Evolutionary conservation across 2,329 filamentous ascomycete species (phyloP), one percentile per base, ranked within the genome.

Genomic region (Ophiocordyceps camponoti-floridani): DNA sequence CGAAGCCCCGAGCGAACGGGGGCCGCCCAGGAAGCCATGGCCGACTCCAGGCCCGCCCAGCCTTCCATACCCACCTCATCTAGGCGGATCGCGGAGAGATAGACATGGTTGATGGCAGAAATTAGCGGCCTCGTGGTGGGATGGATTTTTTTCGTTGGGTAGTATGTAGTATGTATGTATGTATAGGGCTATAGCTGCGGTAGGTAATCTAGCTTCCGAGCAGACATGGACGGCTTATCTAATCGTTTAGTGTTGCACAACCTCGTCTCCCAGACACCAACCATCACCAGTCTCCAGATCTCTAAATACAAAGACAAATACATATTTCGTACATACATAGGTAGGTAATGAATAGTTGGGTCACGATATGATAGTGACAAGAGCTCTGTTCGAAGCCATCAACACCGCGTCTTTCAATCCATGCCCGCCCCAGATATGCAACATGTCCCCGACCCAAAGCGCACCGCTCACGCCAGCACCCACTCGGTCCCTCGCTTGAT

Each of bases 401-500:
- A 23, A 23, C 23, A 23, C 23, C 23, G 3, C 5, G 23, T 23
- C 23, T 23, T 23, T 5, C 23, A 23, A 23, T 16, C 16, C 35
- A 37, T 37, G 14, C 14, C n/a, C 14, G 7, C 35, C 35, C 35
- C n/a, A 37, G 5, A 37, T 37, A 37, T 37, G 35, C 35, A 37
- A 37, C 35, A 37, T 37, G 35, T 37, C 35, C 16, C 35, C 16
- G 14, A 37, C n/a, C 23, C 16, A 37, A 9, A 16, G n/a, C 14
- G 35, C 35, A 37, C 7, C 14, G 2, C 7, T 50, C 44, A 51
- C 3, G 46, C 38, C 30, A 52, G 33, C 44, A 95, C 87, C 89
- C 89, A 98, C 69, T 98, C 89, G 54, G 82, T 94, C 23, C 89
- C 88, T 51, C 88, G 77, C 70, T 98, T 98, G 60, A 98, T 81